These are phyloP conservation scores for Begonia peltatifolia DNA, from an alignment of 306 rosid genomes.

Conservation along the genomic window DNA sequence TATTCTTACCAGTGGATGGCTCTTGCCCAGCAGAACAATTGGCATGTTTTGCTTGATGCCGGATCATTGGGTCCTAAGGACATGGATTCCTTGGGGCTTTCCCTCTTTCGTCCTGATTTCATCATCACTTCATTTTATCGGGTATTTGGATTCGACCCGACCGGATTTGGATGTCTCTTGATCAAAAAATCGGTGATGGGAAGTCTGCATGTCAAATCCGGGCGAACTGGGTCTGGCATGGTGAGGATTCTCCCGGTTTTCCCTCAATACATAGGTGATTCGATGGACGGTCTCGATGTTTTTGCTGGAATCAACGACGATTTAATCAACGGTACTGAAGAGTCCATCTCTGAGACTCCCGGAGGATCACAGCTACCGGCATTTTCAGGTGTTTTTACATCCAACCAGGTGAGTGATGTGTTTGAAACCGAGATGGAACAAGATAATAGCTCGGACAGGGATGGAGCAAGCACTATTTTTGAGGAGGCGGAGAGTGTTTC, in stretches of 20 bases:
- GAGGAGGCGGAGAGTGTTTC: conserved; percentile 85
- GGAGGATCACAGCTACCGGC: conserved; percentile 70
- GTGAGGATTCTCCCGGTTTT: conserved; percentile 83
- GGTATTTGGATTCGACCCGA: conserved; percentile 86
- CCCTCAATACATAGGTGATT: conserved; percentile 77
- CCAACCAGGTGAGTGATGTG: conserved; percentile 81
- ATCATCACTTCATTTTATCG: conserved; percentile 87
- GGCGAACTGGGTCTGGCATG: conserved; percentile 85
- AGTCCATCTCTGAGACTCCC: conserved; percentile 14
- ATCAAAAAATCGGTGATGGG: conserved; percentile 92
- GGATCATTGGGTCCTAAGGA: conserved; percentile 99
- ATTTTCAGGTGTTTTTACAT: conserved; percentile 81
- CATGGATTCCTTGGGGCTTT: conserved; percentile 96
- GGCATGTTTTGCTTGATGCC: conserved; percentile 96
- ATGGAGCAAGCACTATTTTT: conserved; percentile 87
- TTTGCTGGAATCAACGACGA: conserved; percentile 54
- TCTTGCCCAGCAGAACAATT: conserved; percentile 93
- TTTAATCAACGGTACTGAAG: conserved; percentile 21
- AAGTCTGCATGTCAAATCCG: conserved; percentile 75
- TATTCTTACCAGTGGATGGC: conserved; percentile 99
- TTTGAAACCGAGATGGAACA: conserved; percentile 91
- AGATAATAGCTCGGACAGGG: conserved; percentile 79
- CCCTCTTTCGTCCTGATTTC: conserved; percentile 91
- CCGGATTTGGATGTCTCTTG: conserved; percentile 89
- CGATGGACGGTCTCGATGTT: conserved; percentile 66